Conservation (phyloP, 2,329 filamentous ascomycete species). For the Calcarisporium arbuscula region DNA sequence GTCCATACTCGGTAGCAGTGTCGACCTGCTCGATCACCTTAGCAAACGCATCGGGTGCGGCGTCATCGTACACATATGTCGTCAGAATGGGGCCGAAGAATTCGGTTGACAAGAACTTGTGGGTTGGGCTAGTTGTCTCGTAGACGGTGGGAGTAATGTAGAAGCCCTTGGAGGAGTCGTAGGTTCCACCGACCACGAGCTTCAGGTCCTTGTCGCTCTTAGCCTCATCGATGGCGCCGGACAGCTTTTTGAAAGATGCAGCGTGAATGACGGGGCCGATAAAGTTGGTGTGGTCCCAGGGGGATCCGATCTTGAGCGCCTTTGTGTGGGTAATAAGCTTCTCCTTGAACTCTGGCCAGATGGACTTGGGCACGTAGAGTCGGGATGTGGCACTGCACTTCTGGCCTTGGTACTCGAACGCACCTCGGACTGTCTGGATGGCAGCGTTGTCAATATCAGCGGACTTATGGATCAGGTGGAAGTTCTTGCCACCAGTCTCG, state of each 20-base stretch:
- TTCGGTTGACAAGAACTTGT: conserved; percentile 69
- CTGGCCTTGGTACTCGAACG: conserved; percentile 87
- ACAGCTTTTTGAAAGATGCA: conserved; percentile 73
- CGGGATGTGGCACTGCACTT: conserved; percentile 85
- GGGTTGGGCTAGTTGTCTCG: conserved; percentile 63
- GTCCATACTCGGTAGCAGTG: conserved; percentile 65
- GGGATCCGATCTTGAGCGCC: conserved; percentile 64
- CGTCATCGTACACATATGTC: conserved; percentile 73
- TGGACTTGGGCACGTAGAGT: conserved; percentile 68
- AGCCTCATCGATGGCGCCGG: conserved; percentile 70
- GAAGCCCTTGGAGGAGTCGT: conserved; percentile 73
- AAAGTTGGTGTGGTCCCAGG: conserved; percentile 68
- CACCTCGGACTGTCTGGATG: conserved; percentile 75
- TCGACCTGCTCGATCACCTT: conserved; percentile 60
- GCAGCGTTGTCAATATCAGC: conserved; percentile 75
- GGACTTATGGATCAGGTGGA: conserved; percentile 72
- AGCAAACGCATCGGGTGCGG: conserved; percentile 48
- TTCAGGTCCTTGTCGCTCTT: conserved; percentile 68
- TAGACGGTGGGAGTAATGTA: conserved; percentile 83
- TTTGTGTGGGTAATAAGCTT: conserved; percentile 62
- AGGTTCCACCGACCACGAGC: conserved; percentile 67
- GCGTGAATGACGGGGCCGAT: conserved; percentile 83
- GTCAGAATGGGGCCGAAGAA: conserved; percentile 76
- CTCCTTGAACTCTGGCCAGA: conserved; percentile 66
- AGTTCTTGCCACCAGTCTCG: conserved; percentile 92